Conservation (phyloP, 768 basidiomycete genomes). For the Mycena crocata region DNA sequence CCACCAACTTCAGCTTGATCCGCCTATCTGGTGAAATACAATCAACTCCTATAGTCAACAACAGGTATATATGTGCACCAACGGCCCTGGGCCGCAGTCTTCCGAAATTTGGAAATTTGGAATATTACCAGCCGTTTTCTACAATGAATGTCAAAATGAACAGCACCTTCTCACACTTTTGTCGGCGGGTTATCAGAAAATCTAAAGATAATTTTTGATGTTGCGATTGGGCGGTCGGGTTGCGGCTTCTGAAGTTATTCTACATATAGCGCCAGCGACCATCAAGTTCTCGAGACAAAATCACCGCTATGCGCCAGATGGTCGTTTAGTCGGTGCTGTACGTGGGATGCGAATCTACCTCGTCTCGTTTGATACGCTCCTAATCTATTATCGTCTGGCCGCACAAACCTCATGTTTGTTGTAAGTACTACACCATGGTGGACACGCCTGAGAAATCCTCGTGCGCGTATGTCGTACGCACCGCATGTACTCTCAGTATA, state of each 20-base stretch:
- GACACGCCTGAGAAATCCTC: neutral
- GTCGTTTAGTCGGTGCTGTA: neutral
- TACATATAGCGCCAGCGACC: constrained; percentile 3
- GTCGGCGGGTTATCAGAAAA: too few relatives aligned
- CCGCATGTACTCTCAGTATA: neutral
- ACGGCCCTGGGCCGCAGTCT: too few relatives aligned
- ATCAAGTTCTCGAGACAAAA: neutral
- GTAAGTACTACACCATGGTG: neutral
- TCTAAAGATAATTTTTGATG: neutral
- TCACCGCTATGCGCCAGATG: neutral
- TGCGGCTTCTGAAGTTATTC: neutral
- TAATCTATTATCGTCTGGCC: neutral
- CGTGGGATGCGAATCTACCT: neutral
- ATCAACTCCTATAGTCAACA: too few relatives aligned
- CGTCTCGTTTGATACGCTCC: neutral
- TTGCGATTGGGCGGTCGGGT: neutral
- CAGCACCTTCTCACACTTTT: too few relatives aligned
- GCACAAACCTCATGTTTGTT: neutral
- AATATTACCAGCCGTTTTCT: too few relatives aligned
- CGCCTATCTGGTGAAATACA: too few relatives aligned
- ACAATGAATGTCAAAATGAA: too few relatives aligned
- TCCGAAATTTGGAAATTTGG: too few relatives aligned
- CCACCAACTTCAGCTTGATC: too few relatives aligned
- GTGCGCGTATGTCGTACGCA: neutral
- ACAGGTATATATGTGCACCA: too few relatives aligned